Evolutionary conservation across 345 rosid species (phyloP).

Genomic region (Xanthoceras sorbifolium): DNA sequence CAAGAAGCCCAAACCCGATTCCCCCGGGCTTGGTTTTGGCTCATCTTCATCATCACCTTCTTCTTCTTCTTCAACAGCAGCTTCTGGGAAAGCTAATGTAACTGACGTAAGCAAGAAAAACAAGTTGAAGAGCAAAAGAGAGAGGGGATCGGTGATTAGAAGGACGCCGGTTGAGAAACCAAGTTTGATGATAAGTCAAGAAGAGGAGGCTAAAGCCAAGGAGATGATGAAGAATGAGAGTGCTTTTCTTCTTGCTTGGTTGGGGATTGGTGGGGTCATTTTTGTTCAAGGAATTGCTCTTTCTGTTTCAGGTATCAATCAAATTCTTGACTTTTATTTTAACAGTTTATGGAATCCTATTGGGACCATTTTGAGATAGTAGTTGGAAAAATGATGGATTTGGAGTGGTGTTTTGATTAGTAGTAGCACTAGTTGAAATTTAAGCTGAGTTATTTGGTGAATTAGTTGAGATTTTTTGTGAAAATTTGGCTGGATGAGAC

Average conservation of each 20-base stretch:
- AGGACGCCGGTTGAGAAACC: conserved; percentile 75
- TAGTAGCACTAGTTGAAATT: not conserved
- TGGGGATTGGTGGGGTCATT: conserved; percentile 75
- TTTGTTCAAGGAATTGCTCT: conserved; percentile 68
- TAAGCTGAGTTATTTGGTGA: not conserved
- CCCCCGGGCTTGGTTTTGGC: conserved; percentile 68
- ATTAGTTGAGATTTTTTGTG: conserved; percentile 3
- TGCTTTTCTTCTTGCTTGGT: conserved; percentile 88
- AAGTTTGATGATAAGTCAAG: conserved; percentile 45
- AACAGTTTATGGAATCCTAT: not conserved
- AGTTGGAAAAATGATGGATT: not conserved
- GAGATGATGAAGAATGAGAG: conserved; percentile 70
- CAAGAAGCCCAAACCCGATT: conserved; percentile 52
- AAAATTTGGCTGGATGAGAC: not conserved
- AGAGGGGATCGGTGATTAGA: conserved; percentile 52
- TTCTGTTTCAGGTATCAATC: conserved; percentile 71
- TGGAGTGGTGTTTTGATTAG: not conserved
- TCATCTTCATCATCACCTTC: conserved; percentile 27
- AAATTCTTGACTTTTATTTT: not conserved
- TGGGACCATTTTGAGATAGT: not conserved
- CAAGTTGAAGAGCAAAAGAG: conserved; percentile 50
- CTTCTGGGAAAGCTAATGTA: conserved; percentile 24
- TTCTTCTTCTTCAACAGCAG: conserved; percentile 25
- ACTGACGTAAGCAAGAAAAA: conserved; percentile 32
- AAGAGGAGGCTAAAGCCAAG: conserved; percentile 54